Conservation (phyloP, 768 basidiomycete genomes). For the Candolleomyces eurysporus region DNA sequence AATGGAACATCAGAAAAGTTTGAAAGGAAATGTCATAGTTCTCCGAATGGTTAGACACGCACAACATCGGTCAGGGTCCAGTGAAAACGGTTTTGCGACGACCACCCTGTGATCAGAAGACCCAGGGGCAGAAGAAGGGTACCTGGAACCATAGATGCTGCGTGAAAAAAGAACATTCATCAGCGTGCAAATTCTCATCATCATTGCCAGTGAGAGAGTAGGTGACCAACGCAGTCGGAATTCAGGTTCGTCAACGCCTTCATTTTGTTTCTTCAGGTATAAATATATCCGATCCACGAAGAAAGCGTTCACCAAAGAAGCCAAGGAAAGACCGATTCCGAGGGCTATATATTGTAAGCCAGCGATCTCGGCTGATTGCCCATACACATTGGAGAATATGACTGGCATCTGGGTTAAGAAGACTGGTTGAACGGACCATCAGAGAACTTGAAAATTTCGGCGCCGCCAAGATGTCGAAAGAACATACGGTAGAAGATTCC, state of each 20-base stretch:
- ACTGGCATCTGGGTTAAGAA: constrained; percentile 29
- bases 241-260: constrained; percentile 55
- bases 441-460: background rate
- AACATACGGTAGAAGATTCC: constrained; percentile 45
- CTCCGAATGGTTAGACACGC: background rate
- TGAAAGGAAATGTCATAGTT: background rate
- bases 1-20: background rate
- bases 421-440: constrained; percentile 26
- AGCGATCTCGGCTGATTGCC: constrained; percentile 47
- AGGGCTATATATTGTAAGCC: constrained; percentile 65
- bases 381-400: constrained; percentile 50
- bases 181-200: background rate
- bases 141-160: constrained; percentile 13
- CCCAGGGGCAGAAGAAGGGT: constrained; percentile 52
- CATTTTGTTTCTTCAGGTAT: constrained; percentile 42
- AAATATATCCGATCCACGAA: constrained; percentile 47
- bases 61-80: constrained; percentile 59
- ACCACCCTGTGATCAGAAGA: constrained; percentile 63
- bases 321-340: constrained; percentile 48
- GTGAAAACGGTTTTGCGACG: constrained; percentile 43
- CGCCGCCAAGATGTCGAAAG: constrained; percentile 1
- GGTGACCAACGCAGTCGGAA: constrained; percentile 31
- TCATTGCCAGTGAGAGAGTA: background rate
- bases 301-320: constrained; percentile 41
- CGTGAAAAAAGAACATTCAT: background rate